Percentiles rank a stretch among this genome's conserved stretches.
Evolutionary conservation across 225 moss, liverwort and hornwort genomes (phyloP).

Genomic region (Climacium dendroides): DNA sequence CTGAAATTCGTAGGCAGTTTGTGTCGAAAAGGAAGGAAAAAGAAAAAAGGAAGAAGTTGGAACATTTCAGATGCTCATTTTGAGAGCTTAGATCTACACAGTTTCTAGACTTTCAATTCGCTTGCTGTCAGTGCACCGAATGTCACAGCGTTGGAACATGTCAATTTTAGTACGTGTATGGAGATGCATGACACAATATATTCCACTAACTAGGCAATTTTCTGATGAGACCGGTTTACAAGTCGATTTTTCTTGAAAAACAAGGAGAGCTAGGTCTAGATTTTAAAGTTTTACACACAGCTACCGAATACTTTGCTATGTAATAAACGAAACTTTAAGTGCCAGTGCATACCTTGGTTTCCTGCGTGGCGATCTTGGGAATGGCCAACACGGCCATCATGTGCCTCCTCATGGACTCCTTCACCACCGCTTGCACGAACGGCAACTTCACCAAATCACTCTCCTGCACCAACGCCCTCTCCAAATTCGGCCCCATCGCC

Average conservation of each 20-base stretch:
- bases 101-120: neutral
- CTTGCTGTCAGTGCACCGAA: neutral
- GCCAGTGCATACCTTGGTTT: neutral
- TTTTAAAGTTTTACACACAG: neutral
- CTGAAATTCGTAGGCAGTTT: neutral
- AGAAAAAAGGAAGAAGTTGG: neutral
- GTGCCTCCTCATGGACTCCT: slow-evolving; percentile 37
- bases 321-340: neutral
- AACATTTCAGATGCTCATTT: neutral
- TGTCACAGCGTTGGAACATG: neutral
- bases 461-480: slow-evolving; percentile 7
- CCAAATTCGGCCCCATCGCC: slow-evolving; percentile 10
- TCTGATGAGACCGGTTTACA: neutral
- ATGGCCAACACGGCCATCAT: slow-evolving; percentile 38
- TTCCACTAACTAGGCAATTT: no score
- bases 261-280: neutral
- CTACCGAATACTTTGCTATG: neutral
- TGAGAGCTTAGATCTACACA: neutral
- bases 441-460: slow-evolving; percentile 1
- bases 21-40: neutral
- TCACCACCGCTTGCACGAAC: slow-evolving; percentile 12
- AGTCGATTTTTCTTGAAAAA: neutral
- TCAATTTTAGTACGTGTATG: neutral
- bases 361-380: slow-evolving; percentile 11
- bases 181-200: neutral